Percentiles rank a stretch among this genome's conserved stretches.
Evolutionary conservation across 1,284 basidiomycete species (phyloP).

Genomic region (Flammula alnicola): DNA sequence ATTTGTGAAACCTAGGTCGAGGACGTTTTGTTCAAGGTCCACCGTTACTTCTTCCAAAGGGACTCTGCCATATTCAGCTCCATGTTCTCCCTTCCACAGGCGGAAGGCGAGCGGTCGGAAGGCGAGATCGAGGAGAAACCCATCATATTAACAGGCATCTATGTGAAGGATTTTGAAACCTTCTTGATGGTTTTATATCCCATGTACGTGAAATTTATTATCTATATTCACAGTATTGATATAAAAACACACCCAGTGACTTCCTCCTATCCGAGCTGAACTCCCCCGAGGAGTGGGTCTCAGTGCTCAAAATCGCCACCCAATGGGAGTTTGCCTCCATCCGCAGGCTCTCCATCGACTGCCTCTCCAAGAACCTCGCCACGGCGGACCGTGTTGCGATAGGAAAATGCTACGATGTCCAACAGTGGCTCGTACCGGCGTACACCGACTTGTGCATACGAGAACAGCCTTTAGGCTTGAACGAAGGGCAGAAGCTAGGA

Average conservation of each 20-base stretch:
- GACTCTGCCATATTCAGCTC: constrained; percentile 29
- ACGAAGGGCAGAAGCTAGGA: constrained; percentile 7
- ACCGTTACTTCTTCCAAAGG: constrained; percentile 27
- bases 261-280: constrained; percentile 13
- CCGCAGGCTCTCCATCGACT: constrained; percentile 28
- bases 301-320: constrained; percentile 38
- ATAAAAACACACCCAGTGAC: constrained; percentile 5
- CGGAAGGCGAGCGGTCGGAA: constrained; percentile 22
- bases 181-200: constrained; percentile 20
- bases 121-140: constrained; percentile 28
- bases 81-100: constrained; percentile 29
- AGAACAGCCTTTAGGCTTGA: constrained; percentile 21
- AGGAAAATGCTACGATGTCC: constrained; percentile 27
- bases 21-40: constrained; percentile 25
- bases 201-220: constrained; percentile 4
- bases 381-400: constrained; percentile 30
- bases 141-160: constrained; percentile 26
- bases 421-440: constrained; percentile 31
- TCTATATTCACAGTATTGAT: background rate
- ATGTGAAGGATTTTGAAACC: constrained; percentile 16
- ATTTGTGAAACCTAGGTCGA: constrained; percentile 28
- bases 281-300: constrained; percentile 39
- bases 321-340: constrained; percentile 31
- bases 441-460: constrained; percentile 30
- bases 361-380: constrained; percentile 18